A percentile compares a stretch with the other conserved stretches of the same genome.
Evolutionary conservation across 75 land plant genomes (phyloP).

Genomic region (Cunninghamia lanceolata): DNA sequence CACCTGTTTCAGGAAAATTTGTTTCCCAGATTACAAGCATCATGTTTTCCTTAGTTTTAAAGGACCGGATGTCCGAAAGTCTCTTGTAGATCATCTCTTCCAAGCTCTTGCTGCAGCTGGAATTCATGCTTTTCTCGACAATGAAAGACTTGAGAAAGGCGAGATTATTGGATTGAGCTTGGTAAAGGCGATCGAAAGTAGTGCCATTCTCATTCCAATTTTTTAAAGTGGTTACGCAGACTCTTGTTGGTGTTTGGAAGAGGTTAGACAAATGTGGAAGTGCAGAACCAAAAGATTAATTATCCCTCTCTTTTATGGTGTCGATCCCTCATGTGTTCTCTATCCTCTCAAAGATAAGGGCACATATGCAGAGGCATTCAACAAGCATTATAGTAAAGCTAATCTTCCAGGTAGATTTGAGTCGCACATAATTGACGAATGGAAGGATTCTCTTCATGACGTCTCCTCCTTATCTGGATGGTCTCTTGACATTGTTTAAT

Average conservation of each 20-base stretch:
- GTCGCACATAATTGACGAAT: not conserved
- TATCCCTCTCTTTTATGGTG: not conserved
- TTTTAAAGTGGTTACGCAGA: not conserved
- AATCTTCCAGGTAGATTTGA: not conserved
- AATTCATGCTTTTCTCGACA: not conserved
- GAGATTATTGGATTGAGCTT: not conserved
- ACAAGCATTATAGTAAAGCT: not conserved
- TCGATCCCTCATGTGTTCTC: not conserved
- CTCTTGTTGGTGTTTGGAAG: not conserved
- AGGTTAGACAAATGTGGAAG: not conserved
- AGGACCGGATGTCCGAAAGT: not conserved
- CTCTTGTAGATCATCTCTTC: not conserved
- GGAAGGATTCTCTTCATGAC: not conserved
- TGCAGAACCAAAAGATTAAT: not conserved
- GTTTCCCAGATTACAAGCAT: not conserved
- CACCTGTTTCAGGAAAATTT: not conserved
- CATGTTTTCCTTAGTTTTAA: not conserved
- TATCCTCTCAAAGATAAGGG: not conserved
- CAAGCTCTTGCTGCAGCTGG: not conserved
- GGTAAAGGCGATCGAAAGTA: not conserved
- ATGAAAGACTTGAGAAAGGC: not conserved
- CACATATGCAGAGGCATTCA: not conserved
- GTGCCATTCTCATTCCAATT: not conserved
- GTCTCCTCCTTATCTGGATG: not conserved
- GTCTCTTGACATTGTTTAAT: too few relatives aligned